Conservation (phyloP, 2,329 filamentous ascomycete genomes). For the Diaporthe sp. region DNA sequence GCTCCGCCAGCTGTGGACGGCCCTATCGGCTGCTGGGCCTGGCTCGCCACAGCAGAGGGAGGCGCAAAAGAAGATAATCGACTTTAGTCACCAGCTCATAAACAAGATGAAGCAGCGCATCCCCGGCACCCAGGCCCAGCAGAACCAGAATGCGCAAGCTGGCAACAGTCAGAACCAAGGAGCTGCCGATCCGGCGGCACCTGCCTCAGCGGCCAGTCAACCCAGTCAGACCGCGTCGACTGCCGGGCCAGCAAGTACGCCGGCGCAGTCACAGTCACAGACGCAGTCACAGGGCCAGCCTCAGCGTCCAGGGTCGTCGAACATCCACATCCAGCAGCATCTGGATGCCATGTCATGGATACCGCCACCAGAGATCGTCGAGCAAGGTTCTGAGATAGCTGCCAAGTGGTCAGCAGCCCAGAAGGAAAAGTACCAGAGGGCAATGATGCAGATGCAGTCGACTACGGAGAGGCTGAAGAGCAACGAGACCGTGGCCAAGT, state of each 20-base stretch:
- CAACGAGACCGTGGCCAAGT: conserved; percentile 60
- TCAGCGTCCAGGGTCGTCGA: conserved; percentile 44
- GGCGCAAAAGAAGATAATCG: conserved; percentile 70
- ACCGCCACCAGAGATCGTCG: conserved; percentile 57
- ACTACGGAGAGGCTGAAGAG: conserved; percentile 56
- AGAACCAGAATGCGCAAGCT: conserved; percentile 37
- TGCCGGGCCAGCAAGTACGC: conserved; percentile 24
- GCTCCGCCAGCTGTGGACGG: conserved; percentile 66
- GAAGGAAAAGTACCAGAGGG: conserved; percentile 62
- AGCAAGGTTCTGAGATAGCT: conserved; percentile 59
- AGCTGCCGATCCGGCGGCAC: conserved; percentile 24
- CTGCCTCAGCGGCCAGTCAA: conserved; percentile 39
- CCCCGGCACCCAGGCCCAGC: conserved; percentile 46
- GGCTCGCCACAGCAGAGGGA: conserved; percentile 64
- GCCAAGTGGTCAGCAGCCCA: conserved; percentile 64
- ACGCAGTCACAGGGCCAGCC: conserved; percentile 45
- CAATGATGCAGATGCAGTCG: conserved; percentile 65
- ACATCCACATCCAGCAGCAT: conserved; percentile 59
- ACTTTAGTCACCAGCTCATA: conserved; percentile 72
- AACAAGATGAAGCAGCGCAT: conserved; percentile 61
- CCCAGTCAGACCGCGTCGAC: conserved; percentile 32
- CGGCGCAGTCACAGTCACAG: conserved; percentile 30
- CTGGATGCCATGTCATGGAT: conserved; percentile 64
- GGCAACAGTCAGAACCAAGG: conserved; percentile 34
- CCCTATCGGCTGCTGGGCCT: conserved; percentile 62